phyloP scores from a whole-genome alignment of 208 protist species.

The Leishmania turanica region DNA sequence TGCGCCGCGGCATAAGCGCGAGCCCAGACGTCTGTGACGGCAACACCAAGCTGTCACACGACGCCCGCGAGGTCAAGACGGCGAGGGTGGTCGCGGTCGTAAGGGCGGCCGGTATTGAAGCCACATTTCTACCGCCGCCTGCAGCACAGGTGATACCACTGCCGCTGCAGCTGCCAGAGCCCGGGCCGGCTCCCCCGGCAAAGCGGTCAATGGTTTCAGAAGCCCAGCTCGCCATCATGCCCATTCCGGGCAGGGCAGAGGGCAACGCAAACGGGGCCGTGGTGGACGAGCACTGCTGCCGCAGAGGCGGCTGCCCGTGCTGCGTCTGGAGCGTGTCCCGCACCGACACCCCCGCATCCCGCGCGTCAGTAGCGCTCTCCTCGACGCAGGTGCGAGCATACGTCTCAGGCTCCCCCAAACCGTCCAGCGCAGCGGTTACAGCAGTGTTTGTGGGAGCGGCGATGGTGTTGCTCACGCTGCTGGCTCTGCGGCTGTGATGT shows the following conservation, averaged over 20 bases:
- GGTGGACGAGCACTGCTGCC: background rate
- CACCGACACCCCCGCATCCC: slow-evolving; percentile 18
- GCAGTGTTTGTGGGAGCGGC: background rate
- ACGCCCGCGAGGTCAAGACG: background rate
- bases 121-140: background rate
- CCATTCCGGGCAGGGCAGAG: background rate
- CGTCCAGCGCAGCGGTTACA: background rate
- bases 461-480: background rate
- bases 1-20: background rate
- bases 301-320: background rate
- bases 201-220: background rate
- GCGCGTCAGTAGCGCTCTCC: slow-evolving; percentile 12
- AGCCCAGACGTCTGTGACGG: background rate
- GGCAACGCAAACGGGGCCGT: background rate
- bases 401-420: slow-evolving; percentile 11
- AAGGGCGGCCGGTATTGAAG: background rate
- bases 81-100: background rate
- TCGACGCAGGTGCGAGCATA: slow-evolving; percentile 16
- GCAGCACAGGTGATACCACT: background rate
- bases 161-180: background rate
- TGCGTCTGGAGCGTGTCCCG: slow-evolving; percentile 2
- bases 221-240: background rate
- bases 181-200: background rate
- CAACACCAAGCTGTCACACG: background rate
- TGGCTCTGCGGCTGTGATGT: background rate